Evolutionary conservation across 1,139 yeast genomes (phyloP).

Genomic region (Scheffersomyces illinoinensis): DNA sequence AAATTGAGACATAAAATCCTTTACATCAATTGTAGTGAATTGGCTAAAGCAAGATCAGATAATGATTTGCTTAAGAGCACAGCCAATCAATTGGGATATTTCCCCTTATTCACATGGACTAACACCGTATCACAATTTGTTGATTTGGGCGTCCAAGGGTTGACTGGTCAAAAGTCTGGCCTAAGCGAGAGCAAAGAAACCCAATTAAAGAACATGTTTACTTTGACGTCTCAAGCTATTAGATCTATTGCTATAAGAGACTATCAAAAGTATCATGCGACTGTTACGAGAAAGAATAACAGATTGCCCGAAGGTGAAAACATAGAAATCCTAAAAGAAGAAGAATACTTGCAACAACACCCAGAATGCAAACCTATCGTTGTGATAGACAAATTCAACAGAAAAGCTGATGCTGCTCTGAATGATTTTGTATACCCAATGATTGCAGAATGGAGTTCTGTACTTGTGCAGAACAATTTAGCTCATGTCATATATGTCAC

Average conservation of each 20-base stretch:
- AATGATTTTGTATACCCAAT: slow-evolving; percentile 73
- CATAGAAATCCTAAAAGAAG: slow-evolving; percentile 56
- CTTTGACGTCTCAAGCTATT: slow-evolving; percentile 71
- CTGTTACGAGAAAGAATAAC: slow-evolving; percentile 18
- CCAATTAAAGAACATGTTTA: slow-evolving; percentile 80
- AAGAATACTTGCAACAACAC: slow-evolving; percentile 78
- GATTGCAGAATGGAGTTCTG: slow-evolving; percentile 87
- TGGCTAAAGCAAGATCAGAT: slow-evolving; percentile 75
- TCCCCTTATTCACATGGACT: slow-evolving; percentile 93
- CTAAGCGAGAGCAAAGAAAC: slow-evolving; percentile 82
- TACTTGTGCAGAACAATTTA: slow-evolving; percentile 68
- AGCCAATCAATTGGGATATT: slow-evolving; percentile 82
- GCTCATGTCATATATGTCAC: slow-evolving; percentile 91
- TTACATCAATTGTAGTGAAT: slow-evolving; percentile 73
- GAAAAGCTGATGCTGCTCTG: slow-evolving; percentile 30
- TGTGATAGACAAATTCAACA: slow-evolving; percentile 71
- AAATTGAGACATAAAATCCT: slow-evolving; percentile 55
- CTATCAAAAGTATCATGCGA: slow-evolving; percentile 32
- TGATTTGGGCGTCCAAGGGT: slow-evolving; percentile 84
- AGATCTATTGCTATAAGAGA: slow-evolving; percentile 59
- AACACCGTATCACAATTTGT: slow-evolving; percentile 75
- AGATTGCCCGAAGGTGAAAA: slow-evolving; percentile 17
- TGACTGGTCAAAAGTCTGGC: slow-evolving; percentile 94
- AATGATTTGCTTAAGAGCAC: slow-evolving; percentile 64
- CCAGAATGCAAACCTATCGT: slow-evolving; percentile 88